These are phyloP conservation scores for Solanum megistacrolobum DNA, from an alignment of 257 asterid species.

Conservation along the genomic window DNA sequence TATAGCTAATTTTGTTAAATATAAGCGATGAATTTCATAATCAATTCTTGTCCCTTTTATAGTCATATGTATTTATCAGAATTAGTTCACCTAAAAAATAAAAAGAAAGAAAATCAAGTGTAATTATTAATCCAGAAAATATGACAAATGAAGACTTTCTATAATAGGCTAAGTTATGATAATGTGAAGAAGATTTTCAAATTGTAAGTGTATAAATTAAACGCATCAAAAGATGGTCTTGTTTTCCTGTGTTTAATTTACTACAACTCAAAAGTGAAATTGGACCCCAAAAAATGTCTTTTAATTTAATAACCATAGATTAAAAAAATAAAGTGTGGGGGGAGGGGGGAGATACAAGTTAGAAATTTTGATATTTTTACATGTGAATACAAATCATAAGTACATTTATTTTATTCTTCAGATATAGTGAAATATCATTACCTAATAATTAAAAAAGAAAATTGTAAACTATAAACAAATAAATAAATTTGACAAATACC, in stretches of 20 bases:
- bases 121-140: neutral
- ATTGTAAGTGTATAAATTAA: neutral
- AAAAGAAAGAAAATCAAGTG: neutral
- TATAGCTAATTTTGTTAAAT: too few species aligned
- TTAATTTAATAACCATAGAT: neutral
- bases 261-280: neutral
- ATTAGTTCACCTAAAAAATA: neutral
- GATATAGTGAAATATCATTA: neutral
- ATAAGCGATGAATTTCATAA: neutral
- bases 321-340: neutral
- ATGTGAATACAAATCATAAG: neutral
- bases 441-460: neutral
- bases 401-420: neutral
- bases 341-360: neutral
- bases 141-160: neutral
- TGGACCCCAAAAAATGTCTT: neutral
- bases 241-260: neutral
- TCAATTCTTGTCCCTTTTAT: neutral
- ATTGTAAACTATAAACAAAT: neutral
- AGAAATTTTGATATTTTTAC: neutral
- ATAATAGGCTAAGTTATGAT: neutral
- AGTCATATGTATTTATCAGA: neutral
- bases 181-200: neutral
- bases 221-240: neutral
- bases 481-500: conserved; percentile 21